Evolutionary conservation across 164 flowering plant genomes (phyloP).

Genomic region (Annona cherimola): DNA sequence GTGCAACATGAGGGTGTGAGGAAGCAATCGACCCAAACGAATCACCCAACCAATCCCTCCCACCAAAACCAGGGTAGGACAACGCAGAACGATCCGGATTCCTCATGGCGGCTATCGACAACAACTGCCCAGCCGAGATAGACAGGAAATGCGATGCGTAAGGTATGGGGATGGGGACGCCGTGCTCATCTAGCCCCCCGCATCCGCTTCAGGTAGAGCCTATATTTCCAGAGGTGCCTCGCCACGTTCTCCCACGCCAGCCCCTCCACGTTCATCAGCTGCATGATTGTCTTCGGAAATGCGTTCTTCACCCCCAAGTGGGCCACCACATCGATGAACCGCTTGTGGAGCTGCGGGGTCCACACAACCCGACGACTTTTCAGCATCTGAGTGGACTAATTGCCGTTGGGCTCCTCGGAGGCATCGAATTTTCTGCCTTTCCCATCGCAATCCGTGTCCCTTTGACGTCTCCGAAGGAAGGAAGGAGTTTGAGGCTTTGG

Average conservation of each 20-base stretch:
- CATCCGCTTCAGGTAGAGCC: constrained; percentile 85
- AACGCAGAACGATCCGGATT: constrained; percentile 22
- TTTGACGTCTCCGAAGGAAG: no score
- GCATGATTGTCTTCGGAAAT: constrained; percentile 96
- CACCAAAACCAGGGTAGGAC: constrained; percentile 19
- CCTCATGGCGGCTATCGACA: background rate
- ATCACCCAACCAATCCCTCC: constrained; percentile 18
- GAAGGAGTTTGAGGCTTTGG: constrained; percentile 43
- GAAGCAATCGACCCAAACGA: constrained; percentile 12
- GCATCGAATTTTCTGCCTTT: constrained; percentile 35
- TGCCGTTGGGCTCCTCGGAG: constrained; percentile 42
- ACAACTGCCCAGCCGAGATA: constrained; percentile 25
- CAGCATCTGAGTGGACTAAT: constrained; percentile 32
- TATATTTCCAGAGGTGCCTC: constrained; percentile 88
- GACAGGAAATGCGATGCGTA: constrained; percentile 20
- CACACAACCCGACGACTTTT: constrained; percentile 83
- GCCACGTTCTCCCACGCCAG: constrained; percentile 92
- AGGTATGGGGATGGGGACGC: constrained; percentile 39
- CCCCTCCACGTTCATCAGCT: constrained; percentile 96
- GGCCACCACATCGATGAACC: constrained; percentile 88
- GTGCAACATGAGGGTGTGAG: constrained; percentile 16
- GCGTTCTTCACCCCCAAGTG: constrained; percentile 87
- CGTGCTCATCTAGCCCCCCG: constrained; percentile 46
- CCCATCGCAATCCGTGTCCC: constrained; percentile 31
- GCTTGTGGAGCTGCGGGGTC: constrained; percentile 94